Conservation (phyloP, 176 grass and related monocot species). For the Elymus sibiricus region DNA sequence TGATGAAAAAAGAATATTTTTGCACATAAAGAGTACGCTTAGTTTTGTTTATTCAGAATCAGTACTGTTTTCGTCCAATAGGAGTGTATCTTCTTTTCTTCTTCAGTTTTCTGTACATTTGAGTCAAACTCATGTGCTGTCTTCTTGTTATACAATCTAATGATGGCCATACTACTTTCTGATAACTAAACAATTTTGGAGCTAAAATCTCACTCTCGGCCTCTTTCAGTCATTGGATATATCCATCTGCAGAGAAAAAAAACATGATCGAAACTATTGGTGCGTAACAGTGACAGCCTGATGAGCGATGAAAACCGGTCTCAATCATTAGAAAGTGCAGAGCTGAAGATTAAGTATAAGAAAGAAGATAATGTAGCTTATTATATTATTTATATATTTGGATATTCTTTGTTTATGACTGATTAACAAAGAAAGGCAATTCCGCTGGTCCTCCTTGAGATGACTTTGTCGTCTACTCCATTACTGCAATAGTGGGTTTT, state of each 20-base stretch:
- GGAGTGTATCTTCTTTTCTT: not conserved
- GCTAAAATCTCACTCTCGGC: not conserved
- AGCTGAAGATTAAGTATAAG: not conserved
- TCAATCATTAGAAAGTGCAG: constrained; percentile 28
- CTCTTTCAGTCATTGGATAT: not conserved
- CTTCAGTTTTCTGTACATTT: not conserved
- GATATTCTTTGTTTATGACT: constrained; percentile 11
- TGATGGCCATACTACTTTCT: not conserved
- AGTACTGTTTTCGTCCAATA: not conserved
- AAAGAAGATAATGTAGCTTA: not conserved
- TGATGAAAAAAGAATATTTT: not conserved
- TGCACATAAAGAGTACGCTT: not conserved
- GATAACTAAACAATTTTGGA: not conserved
- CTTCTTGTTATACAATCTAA: not conserved
- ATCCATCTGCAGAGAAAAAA: not conserved
- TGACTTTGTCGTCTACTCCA: not conserved
- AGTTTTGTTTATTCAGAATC: not conserved
- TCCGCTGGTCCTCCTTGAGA: not conserved
- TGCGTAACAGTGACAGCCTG: constrained; percentile 20
- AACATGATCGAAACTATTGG: not conserved
- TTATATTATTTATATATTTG: not conserved
- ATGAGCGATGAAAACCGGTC: not conserved
- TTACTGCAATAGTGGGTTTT: not conserved
- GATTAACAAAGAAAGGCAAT: not conserved
- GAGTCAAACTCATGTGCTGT: not conserved